Percentiles rank a stretch among this genome's conserved stretches.
Conservation (phyloP, 192 early-diverging fungal genomes). For the Gonapodya prolifera region DNA sequence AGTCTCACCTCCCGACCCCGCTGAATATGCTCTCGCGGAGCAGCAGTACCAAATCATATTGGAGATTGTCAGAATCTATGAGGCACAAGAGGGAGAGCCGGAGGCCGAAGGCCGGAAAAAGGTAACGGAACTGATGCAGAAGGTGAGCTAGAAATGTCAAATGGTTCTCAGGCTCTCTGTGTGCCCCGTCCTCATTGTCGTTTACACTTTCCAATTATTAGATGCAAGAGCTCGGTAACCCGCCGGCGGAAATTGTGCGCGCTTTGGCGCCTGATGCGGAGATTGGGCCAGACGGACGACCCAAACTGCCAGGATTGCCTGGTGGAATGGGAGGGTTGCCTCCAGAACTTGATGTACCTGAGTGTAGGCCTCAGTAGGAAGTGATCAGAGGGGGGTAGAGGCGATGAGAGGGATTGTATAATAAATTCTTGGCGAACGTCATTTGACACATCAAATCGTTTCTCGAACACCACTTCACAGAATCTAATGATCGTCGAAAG, state of each 20-base stretch:
- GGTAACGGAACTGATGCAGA: slow-evolving; percentile 86
- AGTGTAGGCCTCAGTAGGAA: neutral
- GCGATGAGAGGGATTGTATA: too few species aligned
- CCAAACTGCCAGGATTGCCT: neutral
- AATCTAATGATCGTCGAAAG: too few species aligned
- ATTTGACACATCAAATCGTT: too few species aligned
- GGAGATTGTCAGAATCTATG: slow-evolving; percentile 76
- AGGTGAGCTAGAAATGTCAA: slow-evolving; percentile 31
- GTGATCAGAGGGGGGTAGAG: neutral
- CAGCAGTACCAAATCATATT: slow-evolving; percentile 64
- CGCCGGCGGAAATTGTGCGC: slow-evolving; percentile 78
- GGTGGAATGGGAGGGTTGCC: neutral
- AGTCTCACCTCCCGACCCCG: slow-evolving; percentile 38
- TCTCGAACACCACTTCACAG: too few species aligned
- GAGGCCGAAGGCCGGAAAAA: slow-evolving; percentile 50
- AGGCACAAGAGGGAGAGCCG: slow-evolving; percentile 40
- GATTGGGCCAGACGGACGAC: slow-evolving; percentile 51
- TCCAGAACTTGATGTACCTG: neutral
- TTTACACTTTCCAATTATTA: slow-evolving; percentile 16
- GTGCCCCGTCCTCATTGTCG: slow-evolving; percentile 3
- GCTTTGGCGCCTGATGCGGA: slow-evolving; percentile 86
- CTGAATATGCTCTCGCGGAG: slow-evolving; percentile 62
- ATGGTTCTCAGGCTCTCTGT: neutral
- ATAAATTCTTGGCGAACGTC: too few species aligned
- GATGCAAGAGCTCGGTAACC: slow-evolving; percentile 96